Base-by-base conservation (phyloP, 78 protist species). In the Chrysochromulina tobinii region DNA sequence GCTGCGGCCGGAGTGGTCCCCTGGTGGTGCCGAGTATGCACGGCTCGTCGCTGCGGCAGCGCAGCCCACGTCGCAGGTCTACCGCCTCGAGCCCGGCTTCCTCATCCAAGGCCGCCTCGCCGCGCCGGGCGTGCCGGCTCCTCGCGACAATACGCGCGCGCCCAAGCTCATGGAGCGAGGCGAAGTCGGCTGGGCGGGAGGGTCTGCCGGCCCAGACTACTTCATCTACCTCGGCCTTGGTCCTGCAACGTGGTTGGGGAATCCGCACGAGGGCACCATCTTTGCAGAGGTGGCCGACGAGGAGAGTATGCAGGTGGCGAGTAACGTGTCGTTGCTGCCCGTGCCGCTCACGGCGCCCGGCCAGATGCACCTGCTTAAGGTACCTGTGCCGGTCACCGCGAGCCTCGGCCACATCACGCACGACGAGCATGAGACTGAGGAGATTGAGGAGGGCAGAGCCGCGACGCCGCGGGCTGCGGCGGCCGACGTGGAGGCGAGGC, bases 61-160 rank as follows among this genome's bases (percentile, higher is more conserved):
- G 58, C 3, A 1, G 61, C 12, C 15, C 50, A 2, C 27, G 20
- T 50, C 85, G 20, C 8, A 7, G 27, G n/a, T 77, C 61, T 77
- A 77, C 85, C 85, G 85, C 9, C 85, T 77, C 61, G 85, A 77
- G 85, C 85, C 85, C 27, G 61, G 61, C 85, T 77, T 77, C 59
- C 59, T 77, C 61, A 53, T 77, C 61, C 85, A 77, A n/a, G 85
- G 85, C 3, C 18, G n/a, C n/a, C 61, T 77, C 27, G 59, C 61
- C 38, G 59, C 61, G 61, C 23, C 8, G 12, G 85, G 85, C 12
- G 85, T 77, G 48, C 9, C 15, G 50, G 1, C 57, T 0, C 23
- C 2, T 3, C n/a, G 59, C 85, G 12, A 1, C 61, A 4, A 1
- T n/a, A 0, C 61, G 61, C 59, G 61, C 54, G 85, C 85, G 25